Evolutionary conservation across 1,284 basidiomycete species (phyloP), one percentile per base, ranked within the genome.

Genomic region (Fistulinella cinereoalba): DNA sequence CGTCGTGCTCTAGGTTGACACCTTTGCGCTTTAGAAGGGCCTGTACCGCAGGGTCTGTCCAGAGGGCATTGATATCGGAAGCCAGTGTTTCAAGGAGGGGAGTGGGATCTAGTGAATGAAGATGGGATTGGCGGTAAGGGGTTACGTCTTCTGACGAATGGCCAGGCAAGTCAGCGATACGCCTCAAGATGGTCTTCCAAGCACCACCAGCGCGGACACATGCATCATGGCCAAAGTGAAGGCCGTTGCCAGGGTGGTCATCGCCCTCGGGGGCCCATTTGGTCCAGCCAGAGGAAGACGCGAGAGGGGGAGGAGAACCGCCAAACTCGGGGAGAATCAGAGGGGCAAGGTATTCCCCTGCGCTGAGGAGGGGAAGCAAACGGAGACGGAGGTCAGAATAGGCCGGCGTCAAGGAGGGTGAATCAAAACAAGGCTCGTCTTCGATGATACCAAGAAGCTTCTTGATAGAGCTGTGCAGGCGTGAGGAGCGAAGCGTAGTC

Each of bases 51-150:
- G 67, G 52, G 49, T 86, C 80, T 18, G 69, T 67, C 85, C 85
- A 88, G 6, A 88, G 63, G 8, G 70, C 64, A 16, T 76, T 65
- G 37, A 88, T 81, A 51, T 85, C 82, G 6, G 80, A 73, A n/a
- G 74, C 72, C 41, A 77, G 77, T 0, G 77, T 75, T 16, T 73
- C 71, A 3, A 88, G 66, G 13, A 85, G 71, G 16, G 73, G 68
- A 0, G 75, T 76, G 3, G 78, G 74, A 60, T 73, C 73, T 38
- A 66, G 57, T 21, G 60, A 55, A 36, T 64, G 58, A 4, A 41
- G 54, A 7, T 56, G 49, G 0, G 34, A 18, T 13, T 1, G 19
- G 32, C 60, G 60, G 0, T 44, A 18, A 4, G 34, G 27, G 10
- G 28, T 43, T 21, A 28, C 33, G 41, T 28, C 22, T 15, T 52